Percentiles rank a stretch among this genome's conserved stretches.
These are phyloP conservation scores for Termitomyces heimii DNA, from an alignment of 768 basidiomycete species.

Conservation along the genomic window DNA sequence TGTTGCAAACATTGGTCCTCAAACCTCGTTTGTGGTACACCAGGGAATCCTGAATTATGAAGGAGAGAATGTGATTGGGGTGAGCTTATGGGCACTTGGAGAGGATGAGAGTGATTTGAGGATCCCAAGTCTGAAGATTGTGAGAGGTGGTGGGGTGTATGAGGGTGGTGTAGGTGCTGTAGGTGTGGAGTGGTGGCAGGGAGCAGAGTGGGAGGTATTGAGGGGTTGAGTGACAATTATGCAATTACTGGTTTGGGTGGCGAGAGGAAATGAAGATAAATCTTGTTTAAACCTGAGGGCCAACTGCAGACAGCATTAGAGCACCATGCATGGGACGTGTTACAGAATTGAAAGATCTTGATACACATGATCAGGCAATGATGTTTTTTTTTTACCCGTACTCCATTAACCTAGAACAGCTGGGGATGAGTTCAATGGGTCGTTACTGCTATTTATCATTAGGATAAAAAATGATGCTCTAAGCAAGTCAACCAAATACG, in stretches of 20 bases:
- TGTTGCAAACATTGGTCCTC: constrained; percentile 12
- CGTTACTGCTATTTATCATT: too few relatives aligned
- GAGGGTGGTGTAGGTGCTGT: constrained; percentile 10
- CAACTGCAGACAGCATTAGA: too few relatives aligned
- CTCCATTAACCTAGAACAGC: too few relatives aligned
- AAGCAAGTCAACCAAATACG: too few relatives aligned
- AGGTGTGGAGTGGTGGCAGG: constrained; percentile 1
- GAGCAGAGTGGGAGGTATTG: constrained; percentile 4
- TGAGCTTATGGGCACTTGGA: constrained; percentile 13
- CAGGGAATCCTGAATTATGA: constrained; percentile 10
- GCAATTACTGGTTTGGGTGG: background rate
- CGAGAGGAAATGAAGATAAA: background rate
- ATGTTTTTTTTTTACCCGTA: too few relatives aligned
- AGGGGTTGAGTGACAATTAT: background rate
- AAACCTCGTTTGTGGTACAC: constrained; percentile 11
- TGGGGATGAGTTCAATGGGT: too few relatives aligned
- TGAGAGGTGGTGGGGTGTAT: constrained; percentile 2
- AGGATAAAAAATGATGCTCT: too few relatives aligned
- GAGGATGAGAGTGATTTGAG: constrained; percentile 1
- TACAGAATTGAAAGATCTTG: too few relatives aligned
- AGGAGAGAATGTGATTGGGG: constrained; percentile 9
- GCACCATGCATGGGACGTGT: too few relatives aligned
- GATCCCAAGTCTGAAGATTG: constrained; percentile 8
- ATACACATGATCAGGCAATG: too few relatives aligned
- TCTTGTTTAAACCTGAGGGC: too few relatives aligned